Base-by-base conservation (phyloP, 352 stramenopile genomes). In the Paralagenidium karlingii region DNA sequence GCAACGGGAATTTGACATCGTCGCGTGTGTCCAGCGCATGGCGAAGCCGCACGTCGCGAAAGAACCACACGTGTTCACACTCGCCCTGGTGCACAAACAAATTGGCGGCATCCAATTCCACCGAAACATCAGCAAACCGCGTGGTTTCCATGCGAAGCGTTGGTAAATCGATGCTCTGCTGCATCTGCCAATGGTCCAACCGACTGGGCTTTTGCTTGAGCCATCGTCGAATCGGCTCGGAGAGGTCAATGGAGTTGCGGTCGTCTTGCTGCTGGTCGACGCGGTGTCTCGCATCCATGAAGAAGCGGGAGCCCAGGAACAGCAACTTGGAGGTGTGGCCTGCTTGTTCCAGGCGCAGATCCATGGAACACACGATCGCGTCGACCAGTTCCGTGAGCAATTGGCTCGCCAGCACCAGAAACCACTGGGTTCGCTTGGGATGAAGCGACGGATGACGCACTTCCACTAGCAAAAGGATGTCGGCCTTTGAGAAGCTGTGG, bases 31-130 rank as follows among this genome's bases (percentile, higher is more conserved):
- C 73, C 8, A 58, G 51, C 8, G 60, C 60, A 34, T 82, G 62
- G 29, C 63, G 66, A 18, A 87, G 45, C 6, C 73, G 62, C 12
- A 65, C 68, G 51, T 87, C 67, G 25, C 68, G 69, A 19, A 87
- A 53, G 5, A 68, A 56, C 12, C 83, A 19, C 41, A 87, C 36
- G 44, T 87, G 73, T 42, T 87, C 73, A 28, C 73, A 87, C 47
- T 87, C 73, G 32, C 73, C 73, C 24, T 84, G 69, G 45, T 87
- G 73, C 30, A 87, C 70, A 28, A 70, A 87, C 30, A 84, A 55
- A 3, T 67, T 69, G 0, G 69, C 65, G 6, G 68, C 34, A 32
- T 87, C 68, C 7, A 78, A 31, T 18, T 68, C 54, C 15, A 87
- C 53, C 29, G 60, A 43, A 13, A 87, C 29, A 27, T 84, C 63